A percentile compares a stretch with the other conserved stretches of the same genome.
Conservation (phyloP, 192 early-diverging fungal species). For the Coemansia sp. region DNA sequence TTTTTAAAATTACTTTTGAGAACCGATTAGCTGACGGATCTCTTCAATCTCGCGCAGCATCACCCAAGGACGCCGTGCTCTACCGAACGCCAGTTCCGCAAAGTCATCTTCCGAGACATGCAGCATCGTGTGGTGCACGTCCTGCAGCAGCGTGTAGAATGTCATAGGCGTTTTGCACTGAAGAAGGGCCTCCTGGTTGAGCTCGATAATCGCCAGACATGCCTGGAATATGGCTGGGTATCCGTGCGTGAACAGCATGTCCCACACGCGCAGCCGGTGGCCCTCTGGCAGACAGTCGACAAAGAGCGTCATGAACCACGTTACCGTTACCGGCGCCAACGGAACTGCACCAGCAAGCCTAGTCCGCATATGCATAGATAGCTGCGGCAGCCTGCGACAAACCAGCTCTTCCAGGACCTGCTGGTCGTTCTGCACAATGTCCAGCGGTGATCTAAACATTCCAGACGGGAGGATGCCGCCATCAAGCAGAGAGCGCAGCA, state of each 20-base stretch:
- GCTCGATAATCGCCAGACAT: slow-evolving; percentile 53
- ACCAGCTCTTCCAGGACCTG: slow-evolving; percentile 56
- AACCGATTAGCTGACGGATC: slow-evolving; percentile 11
- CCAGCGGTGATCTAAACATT: slow-evolving; percentile 57
- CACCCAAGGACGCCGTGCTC: slow-evolving; percentile 11
- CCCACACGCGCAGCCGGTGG: slow-evolving; percentile 58
- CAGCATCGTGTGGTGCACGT: slow-evolving; percentile 38
- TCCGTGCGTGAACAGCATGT: slow-evolving; percentile 58
- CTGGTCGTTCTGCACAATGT: slow-evolving; percentile 57
- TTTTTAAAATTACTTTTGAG: background rate
- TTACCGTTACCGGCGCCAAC: slow-evolving; percentile 57
- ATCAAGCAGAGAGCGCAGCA: slow-evolving; percentile 51
- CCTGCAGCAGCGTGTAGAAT: slow-evolving; percentile 56
- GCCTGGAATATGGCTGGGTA: slow-evolving; percentile 56
- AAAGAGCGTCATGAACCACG: slow-evolving; percentile 61
- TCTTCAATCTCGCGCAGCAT: slow-evolving; percentile 13
- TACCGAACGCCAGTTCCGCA: slow-evolving; percentile 31
- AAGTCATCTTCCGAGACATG: slow-evolving; percentile 52
- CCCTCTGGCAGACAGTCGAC: slow-evolving; percentile 55
- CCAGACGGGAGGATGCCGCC: slow-evolving; percentile 53
- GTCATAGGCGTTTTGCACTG: slow-evolving; percentile 49
- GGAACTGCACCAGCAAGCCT: slow-evolving; percentile 38
- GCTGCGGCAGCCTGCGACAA: slow-evolving; percentile 51
- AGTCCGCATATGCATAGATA: slow-evolving; percentile 47
- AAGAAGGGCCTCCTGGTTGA: slow-evolving; percentile 49